Evolutionary conservation across 2,329 filamentous ascomycete genomes (phyloP).

Genomic region (Alternaria tenuissima): DNA sequence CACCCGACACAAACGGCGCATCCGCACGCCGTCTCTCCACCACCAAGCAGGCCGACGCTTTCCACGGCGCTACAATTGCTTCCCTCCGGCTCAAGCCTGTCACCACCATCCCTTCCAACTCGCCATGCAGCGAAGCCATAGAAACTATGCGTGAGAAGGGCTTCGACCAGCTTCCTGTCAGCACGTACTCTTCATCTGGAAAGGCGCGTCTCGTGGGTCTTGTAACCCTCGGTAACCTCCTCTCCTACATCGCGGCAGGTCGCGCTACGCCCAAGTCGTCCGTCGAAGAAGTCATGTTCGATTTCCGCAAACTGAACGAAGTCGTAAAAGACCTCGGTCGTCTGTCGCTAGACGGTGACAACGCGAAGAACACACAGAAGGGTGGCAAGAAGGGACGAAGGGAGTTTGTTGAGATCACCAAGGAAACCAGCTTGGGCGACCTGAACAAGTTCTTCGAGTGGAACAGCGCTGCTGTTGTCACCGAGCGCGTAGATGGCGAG

Average conservation of each 20-base stretch:
- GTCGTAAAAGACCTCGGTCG: constrained; percentile 77
- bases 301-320: constrained; percentile 87
- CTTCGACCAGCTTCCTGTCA: constrained; percentile 96
- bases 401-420: constrained; percentile 92
- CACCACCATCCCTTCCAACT: constrained; percentile 77
- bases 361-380: constrained; percentile 23
- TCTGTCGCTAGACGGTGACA: constrained; percentile 43
- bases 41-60: constrained; percentile 67
- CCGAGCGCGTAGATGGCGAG: constrained; percentile 70
- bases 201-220: constrained; percentile 83
- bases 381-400: constrained; percentile 48
- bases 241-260: constrained; percentile 86
- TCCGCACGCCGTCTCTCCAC: constrained; percentile 50
- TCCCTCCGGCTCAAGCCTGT: constrained; percentile 91
- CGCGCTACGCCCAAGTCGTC: constrained; percentile 76
- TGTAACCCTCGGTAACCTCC: constrained; percentile 91
- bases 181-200: constrained; percentile 63
- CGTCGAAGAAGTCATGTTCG: constrained; percentile 93
- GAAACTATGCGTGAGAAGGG: constrained; percentile 98
- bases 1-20: constrained; percentile 33
- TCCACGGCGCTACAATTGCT: constrained; percentile 79
- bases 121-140: constrained; percentile 83
- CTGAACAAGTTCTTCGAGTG: constrained; percentile 96
- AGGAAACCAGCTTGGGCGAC: constrained; percentile 82
- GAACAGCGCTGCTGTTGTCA: constrained; percentile 96